A percentile compares a stretch with the other conserved stretches of the same genome.
phyloP scores from a whole-genome alignment of 2,329 filamentous ascomycete species.

The Nemania sp. region DNA sequence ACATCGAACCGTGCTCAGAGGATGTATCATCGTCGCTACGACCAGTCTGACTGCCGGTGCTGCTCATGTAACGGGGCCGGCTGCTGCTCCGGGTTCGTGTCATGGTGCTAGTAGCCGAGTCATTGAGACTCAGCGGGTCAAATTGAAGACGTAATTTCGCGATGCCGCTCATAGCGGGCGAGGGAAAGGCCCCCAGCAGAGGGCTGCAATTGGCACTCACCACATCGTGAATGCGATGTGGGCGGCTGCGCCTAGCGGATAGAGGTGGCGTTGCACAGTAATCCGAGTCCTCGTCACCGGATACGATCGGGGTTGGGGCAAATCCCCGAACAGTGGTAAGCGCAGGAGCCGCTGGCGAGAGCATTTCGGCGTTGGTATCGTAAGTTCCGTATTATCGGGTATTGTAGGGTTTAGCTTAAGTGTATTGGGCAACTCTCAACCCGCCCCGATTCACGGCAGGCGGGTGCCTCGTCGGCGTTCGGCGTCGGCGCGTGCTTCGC shows the following conservation, averaged over 20 bases:
- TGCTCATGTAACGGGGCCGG: conserved; percentile 58
- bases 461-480: conserved; percentile 60
- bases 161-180: conserved; percentile 70
- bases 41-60: conserved; percentile 54
- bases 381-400: not conserved
- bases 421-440: conserved; percentile 28
- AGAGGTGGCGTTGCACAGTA: conserved; percentile 45
- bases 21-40: conserved; percentile 67
- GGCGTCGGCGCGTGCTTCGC: conserved; percentile 59
- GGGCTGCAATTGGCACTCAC: conserved; percentile 68
- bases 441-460: conserved; percentile 46
- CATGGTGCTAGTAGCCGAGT: conserved; percentile 56
- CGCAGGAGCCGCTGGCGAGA: conserved; percentile 52
- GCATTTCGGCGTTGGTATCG: conserved; percentile 42
- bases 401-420: not conserved
- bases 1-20: conserved; percentile 70
- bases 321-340: conserved; percentile 62
- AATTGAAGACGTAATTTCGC: conserved; percentile 81
- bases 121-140: conserved; percentile 72
- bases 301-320: conserved; percentile 55
- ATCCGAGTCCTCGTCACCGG: conserved; percentile 63
- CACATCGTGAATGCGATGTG: conserved; percentile 55
- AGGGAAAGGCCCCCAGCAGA: conserved; percentile 54
- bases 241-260: conserved; percentile 45
- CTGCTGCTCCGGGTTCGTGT: conserved; percentile 57